Evolutionary conservation across 1,139 yeast species (phyloP).

Genomic region (Kodamaea ohmeri): DNA sequence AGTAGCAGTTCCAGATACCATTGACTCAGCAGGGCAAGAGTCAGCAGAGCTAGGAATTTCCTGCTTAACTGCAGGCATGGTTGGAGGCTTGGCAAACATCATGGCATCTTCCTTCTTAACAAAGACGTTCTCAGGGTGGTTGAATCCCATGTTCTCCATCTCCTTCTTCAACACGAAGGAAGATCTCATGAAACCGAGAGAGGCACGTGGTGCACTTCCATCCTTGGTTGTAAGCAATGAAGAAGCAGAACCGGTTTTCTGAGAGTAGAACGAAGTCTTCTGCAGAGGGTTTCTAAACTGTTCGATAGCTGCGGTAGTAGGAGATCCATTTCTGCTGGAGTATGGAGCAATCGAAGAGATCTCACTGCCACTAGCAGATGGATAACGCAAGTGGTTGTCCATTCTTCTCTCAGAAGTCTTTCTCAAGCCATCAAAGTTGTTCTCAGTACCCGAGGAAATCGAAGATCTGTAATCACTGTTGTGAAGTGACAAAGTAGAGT

Average conservation of each 20-base stretch:
- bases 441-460: conserved; percentile 19
- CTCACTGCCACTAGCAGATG: conserved; percentile 15
- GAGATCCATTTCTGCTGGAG: conserved; percentile 10
- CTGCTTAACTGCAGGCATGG: conserved; percentile 26
- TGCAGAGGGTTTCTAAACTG: conserved; percentile 3
- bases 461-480: conserved; percentile 36
- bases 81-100: conserved; percentile 28
- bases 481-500: conserved; percentile 42
- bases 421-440: conserved; percentile 12
- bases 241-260: conserved; percentile 9
- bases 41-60: neutral
- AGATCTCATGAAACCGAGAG: conserved; percentile 27
- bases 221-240: conserved; percentile 11
- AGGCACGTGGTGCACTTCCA: conserved; percentile 16
- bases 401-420: no score
- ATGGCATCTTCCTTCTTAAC: conserved; percentile 8
- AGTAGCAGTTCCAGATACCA: conserved; percentile 6
- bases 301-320: conserved; percentile 9
- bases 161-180: conserved; percentile 29
- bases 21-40: conserved; percentile 5
- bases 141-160: conserved; percentile 27
- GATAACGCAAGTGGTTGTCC: conserved; percentile 10
- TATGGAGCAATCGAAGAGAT: conserved; percentile 16
- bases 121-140: conserved; percentile 33
- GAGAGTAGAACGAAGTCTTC: conserved; percentile 11